phyloP scores from a whole-genome alignment of 768 basidiomycete species.

The Suillus discolor region DNA sequence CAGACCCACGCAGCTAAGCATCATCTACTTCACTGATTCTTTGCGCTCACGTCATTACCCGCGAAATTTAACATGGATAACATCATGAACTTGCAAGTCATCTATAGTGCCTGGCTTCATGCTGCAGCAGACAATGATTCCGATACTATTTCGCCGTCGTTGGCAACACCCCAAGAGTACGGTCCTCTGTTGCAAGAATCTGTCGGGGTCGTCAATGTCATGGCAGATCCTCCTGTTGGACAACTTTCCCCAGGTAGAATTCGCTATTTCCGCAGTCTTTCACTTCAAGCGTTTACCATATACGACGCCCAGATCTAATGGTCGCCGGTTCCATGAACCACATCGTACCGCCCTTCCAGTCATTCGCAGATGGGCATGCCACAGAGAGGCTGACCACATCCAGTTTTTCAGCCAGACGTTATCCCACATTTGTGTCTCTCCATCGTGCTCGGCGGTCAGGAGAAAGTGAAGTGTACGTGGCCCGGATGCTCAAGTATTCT shows the following conservation, averaged over 20 bases:
- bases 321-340: background rate
- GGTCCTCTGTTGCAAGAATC: background rate
- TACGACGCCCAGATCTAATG: background rate
- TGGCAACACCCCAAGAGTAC: background rate
- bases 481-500: background rate
- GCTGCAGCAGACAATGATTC: no score
- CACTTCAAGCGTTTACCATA: background rate
- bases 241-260: background rate
- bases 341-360: background rate
- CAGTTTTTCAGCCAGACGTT: background rate
- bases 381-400: background rate
- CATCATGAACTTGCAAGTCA: background rate
- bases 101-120: background rate
- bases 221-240: background rate
- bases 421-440: background rate
- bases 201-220: background rate
- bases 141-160: background rate
- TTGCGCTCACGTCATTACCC: background rate
- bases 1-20: background rate
- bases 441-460: background rate
- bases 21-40: background rate
- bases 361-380: background rate
- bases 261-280: background rate
- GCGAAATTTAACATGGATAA: no score
- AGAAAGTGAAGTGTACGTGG: constrained; percentile 1